phyloP scores from a whole-genome alignment of 352 stramenopile species.

The Pythium volutum region DNA sequence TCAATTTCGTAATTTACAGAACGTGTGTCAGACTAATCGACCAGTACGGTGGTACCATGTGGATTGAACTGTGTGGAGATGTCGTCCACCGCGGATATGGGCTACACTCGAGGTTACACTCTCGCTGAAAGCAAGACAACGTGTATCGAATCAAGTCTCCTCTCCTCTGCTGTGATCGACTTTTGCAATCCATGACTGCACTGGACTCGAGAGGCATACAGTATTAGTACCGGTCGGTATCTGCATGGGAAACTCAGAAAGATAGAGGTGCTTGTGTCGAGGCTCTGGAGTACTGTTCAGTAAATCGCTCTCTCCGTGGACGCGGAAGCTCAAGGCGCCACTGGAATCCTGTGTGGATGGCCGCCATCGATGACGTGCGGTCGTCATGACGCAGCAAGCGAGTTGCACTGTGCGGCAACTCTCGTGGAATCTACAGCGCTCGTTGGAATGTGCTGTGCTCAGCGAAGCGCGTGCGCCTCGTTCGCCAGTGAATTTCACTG shows the following conservation, averaged over 20 bases:
- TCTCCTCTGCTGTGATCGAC: no score
- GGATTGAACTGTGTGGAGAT: no score
- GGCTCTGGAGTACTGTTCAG: not conserved
- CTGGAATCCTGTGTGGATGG: not conserved
- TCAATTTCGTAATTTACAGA: not conserved
- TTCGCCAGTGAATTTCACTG: no score
- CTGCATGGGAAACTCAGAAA: no score
- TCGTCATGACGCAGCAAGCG: not conserved
- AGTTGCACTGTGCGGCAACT: not conserved
- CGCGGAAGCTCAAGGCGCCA: not conserved
- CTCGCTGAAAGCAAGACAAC: not conserved
- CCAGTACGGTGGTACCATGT: not conserved
- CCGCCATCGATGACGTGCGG: not conserved
- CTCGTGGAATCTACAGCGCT: not conserved
- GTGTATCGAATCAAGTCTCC: no score
- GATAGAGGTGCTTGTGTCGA: not conserved
- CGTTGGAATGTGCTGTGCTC: no score
- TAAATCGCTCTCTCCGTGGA: not conserved
- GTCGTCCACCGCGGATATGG: not conserved
- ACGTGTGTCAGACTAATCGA: not conserved
- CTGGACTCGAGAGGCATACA: no score
- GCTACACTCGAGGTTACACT: constrained; percentile 1
- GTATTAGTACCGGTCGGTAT: no score
- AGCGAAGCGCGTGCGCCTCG: no score
- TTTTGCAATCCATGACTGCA: no score